These are phyloP conservation scores for Jamesozyma hellenica DNA, from an alignment of 805 yeast genomes.

Conservation along the genomic window DNA sequence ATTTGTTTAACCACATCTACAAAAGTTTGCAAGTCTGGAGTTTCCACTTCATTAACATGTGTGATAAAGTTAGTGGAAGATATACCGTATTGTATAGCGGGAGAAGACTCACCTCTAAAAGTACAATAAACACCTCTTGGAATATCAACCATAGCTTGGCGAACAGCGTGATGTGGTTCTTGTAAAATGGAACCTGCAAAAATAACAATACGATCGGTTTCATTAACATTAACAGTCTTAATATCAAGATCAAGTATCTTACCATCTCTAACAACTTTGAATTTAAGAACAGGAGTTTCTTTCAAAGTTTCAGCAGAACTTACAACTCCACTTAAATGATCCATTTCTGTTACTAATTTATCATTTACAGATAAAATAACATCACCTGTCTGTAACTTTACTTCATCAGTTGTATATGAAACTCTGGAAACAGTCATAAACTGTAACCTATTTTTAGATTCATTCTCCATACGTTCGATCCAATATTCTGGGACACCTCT, in stretches of 20 bases:
- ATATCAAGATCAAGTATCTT: constrained; percentile 50
- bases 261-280: constrained; percentile 65
- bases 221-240: constrained; percentile 51
- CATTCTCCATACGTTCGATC: constrained; percentile 59
- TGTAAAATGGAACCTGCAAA: constrained; percentile 85
- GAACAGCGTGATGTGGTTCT: constrained; percentile 85
- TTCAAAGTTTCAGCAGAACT: constrained; percentile 35
- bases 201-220: constrained; percentile 56
- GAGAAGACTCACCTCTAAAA: constrained; percentile 67
- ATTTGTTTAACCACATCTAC: constrained; percentile 55
- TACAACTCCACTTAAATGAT: constrained; percentile 46
- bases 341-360: constrained; percentile 49
- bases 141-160: constrained; percentile 65
- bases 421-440: constrained; percentile 63
- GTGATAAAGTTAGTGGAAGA: constrained; percentile 78
- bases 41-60: constrained; percentile 70
- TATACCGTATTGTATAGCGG: constrained; percentile 74
- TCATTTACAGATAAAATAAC: constrained; percentile 63
- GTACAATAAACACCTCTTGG: constrained; percentile 84
- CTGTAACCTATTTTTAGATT: constrained; percentile 56
- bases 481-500: constrained; percentile 83
- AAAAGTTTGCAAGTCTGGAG: constrained; percentile 61
- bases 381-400: constrained; percentile 51
- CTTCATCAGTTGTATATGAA: constrained; percentile 38
- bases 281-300: constrained; percentile 30